Evolutionary conservation across 805 yeast genomes (phyloP).

Genomic region (Barnettozyma salicaria): DNA sequence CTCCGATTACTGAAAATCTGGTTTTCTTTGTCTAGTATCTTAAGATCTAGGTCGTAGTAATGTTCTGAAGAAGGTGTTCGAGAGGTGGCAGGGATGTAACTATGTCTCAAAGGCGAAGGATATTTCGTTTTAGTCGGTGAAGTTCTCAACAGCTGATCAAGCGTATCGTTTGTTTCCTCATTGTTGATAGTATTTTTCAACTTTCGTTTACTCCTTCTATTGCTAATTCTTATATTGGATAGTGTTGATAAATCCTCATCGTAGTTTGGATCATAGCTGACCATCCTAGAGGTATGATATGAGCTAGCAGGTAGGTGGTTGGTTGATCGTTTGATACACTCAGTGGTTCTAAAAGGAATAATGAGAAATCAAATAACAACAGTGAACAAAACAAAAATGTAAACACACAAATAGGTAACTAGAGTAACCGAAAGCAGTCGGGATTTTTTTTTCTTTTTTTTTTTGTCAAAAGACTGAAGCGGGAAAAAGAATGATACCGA

Average conservation of each 20-base stretch:
- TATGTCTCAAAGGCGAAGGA: conserved; percentile 12
- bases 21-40: conserved; percentile 15
- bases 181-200: conserved; percentile 6
- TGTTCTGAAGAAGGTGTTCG: conserved; percentile 1
- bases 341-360: not conserved
- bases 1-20: conserved; percentile 15
- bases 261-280: conserved; percentile 1
- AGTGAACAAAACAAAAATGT: no score
- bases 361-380: not conserved
- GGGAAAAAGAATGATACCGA: no score
- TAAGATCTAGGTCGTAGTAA: conserved; percentile 10
- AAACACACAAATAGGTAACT: no score
- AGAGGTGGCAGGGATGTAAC: conserved; percentile 6
- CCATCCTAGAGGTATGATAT: no score
- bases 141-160: conserved; percentile 7
- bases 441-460: no score
- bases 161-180: conserved; percentile 4
- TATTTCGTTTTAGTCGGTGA: conserved; percentile 11
- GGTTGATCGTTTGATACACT: no score
- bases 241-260: conserved; percentile 21
- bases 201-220: conserved; percentile 16
- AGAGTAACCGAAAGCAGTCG: no score
- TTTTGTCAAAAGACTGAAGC: no score
- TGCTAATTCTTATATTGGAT: conserved; percentile 18
- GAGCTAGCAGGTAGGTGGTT: no score